Percentiles rank a stretch among this genome's conserved stretches.
These are phyloP conservation scores for Funneliformis geosporum DNA, from an alignment of 192 early-diverging fungal species.

Conservation along the genomic window DNA sequence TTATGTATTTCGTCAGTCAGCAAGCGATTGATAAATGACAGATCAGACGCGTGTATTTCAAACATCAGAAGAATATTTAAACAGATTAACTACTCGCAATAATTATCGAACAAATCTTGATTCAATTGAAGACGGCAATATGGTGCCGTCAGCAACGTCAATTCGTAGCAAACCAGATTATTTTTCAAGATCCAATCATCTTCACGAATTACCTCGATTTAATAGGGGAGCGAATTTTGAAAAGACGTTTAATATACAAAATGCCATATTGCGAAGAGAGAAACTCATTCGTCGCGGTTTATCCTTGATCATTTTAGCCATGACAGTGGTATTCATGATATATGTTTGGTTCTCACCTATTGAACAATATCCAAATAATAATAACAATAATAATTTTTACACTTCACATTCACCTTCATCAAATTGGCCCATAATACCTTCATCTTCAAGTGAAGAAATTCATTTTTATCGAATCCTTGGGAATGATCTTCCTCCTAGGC, in stretches of 20 bases:
- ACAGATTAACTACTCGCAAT: background rate
- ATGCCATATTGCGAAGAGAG: background rate
- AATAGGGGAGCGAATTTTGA: background rate
- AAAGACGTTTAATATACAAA: background rate
- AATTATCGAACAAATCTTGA: background rate
- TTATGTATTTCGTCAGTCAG: background rate
- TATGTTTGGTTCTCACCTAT: background rate
- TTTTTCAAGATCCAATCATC: background rate
- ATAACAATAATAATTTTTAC: background rate
- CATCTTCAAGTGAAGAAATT: constrained; percentile 46
- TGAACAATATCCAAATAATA: background rate
- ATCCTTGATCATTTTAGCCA: background rate
- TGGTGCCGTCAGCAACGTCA: background rate
- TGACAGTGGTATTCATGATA: background rate
- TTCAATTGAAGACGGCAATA: too few relatives aligned
- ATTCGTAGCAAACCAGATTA: background rate
- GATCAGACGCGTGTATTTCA: too few relatives aligned
- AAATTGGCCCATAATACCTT: background rate
- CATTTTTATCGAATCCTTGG: constrained; percentile 59
- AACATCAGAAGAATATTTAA: background rate
- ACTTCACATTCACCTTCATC: background rate
- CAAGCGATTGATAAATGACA: background rate
- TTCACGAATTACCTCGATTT: background rate
- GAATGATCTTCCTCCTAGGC: constrained; percentile 64
- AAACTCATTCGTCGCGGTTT: background rate